Percentiles rank a stretch among this genome's conserved stretches.
These are phyloP conservation scores for Lasiodiplodia citricola DNA, from an alignment of 2,329 filamentous ascomycete species.

Conservation along the genomic window DNA sequence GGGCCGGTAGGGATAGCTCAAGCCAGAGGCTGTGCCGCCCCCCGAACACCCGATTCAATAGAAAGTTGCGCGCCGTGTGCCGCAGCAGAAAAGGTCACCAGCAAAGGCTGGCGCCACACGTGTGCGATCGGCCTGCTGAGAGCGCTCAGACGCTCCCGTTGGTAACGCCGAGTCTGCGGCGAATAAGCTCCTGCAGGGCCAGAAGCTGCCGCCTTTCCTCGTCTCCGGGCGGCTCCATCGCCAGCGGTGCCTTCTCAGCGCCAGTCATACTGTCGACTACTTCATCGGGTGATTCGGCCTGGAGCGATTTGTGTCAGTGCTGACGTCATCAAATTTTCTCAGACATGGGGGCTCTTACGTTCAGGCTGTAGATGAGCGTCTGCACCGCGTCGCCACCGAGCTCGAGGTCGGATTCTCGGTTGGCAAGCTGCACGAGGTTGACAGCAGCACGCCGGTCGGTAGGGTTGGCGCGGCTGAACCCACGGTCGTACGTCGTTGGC, in stretches of 20 bases:
- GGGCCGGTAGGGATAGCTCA: not conserved
- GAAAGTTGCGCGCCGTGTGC: slow-evolving; percentile 11
- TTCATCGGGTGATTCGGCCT: slow-evolving; percentile 46
- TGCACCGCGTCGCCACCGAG: slow-evolving; percentile 53
- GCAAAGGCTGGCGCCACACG: slow-evolving; percentile 2
- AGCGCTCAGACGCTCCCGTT: slow-evolving; percentile 21
- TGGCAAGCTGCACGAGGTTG: slow-evolving; percentile 64
- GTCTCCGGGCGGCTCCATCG: slow-evolving; percentile 8
- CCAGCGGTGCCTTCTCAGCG: slow-evolving; percentile 6
- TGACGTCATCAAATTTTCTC: slow-evolving; percentile 36
- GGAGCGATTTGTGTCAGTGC: slow-evolving; percentile 43
- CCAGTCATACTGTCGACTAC: slow-evolving; percentile 33
- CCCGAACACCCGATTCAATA: slow-evolving; percentile 13
- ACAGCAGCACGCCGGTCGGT: slow-evolving; percentile 71
- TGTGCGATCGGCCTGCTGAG: slow-evolving; percentile 11
- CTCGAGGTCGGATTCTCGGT: slow-evolving; percentile 56
- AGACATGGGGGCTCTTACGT: slow-evolving; percentile 58
- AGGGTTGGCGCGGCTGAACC: slow-evolving; percentile 40
- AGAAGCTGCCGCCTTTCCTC: slow-evolving; percentile 27
- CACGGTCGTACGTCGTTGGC: not conserved
- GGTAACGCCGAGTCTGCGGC: slow-evolving; percentile 22
- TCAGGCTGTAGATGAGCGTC: slow-evolving; percentile 63
- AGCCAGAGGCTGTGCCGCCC: slow-evolving; percentile 18
- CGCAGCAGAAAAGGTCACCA: slow-evolving; percentile 1
- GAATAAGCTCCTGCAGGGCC: slow-evolving; percentile 27